Evolutionary conservation across 257 asterid species (phyloP), one percentile per base, ranked within the genome.

Genomic region (Vinca minor): DNA sequence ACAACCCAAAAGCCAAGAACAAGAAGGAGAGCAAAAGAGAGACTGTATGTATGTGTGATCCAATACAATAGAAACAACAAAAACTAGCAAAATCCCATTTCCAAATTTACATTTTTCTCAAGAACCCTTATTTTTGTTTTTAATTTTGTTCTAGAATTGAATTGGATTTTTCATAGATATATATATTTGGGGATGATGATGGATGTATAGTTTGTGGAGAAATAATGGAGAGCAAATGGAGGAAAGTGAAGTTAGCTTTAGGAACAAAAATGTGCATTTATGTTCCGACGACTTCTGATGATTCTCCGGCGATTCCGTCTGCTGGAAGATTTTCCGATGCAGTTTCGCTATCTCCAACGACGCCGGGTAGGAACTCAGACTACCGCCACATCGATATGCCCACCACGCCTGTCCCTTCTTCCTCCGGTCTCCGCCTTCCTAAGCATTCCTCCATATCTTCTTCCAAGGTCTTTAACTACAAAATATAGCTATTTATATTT

Each of bases 201-300:
- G 3, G 57, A 62, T 32, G 23, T 18, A 48, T 42, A 36, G 26
- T 32, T 28, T 26, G 34, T 56, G 69, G 7, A 3, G 47, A 59
- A 49, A 63, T 2, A 69, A 84, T 88, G 96, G 89, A 73, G 55
- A 86, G 89, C 73, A 83, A 77, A 88, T 91, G 98, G 98, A 67
- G 82, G 69, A 88, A 88, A 65, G 93, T 63, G 49, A 87, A 85
- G 77, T 14, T 78, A 60, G 86, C 95, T 67, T 81, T 91, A 29
- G 93, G 88, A 9, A 52, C 79, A 62, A 86, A 86, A 64, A 71
- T 80, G 12, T 91, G 96, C 41, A 80, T 91, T 4, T 63, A 77
- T 73, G 81, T 76, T 9, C 85, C 93, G 6, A 75, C 73, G 44
- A 75, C 85, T 26, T 42, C 45, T 1, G 90, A 82, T 12, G 86